Evolutionary conservation across 2,329 filamentous ascomycete species (phyloP).

Genomic region (Lecanicillium sp.): DNA sequence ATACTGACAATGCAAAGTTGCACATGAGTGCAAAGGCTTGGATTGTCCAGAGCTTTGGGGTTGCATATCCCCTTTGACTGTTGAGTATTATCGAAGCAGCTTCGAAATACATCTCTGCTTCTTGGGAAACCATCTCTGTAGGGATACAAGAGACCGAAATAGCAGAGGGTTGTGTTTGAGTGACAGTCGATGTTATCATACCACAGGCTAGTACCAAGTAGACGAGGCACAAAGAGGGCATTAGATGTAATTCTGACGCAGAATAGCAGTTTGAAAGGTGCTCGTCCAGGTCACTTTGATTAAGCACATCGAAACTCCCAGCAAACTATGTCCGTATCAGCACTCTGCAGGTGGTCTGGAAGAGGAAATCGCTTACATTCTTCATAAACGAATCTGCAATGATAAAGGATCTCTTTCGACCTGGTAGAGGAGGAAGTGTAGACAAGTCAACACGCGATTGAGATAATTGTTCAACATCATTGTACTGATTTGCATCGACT

Average conservation of each 20-base stretch:
- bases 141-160: constrained; percentile 1
- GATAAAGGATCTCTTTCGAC: constrained; percentile 1
- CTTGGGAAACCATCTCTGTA: constrained; percentile 17
- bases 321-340: constrained; percentile 34
- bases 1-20: constrained; percentile 53
- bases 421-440: too few species aligned
- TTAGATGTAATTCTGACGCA: constrained; percentile 40
- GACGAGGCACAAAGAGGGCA: constrained; percentile 48
- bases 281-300: constrained; percentile 39
- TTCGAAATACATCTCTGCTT: constrained; percentile 55
- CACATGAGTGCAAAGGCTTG: constrained; percentile 57
- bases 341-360: background rate
- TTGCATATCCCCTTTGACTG: constrained; percentile 42
- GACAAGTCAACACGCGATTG: too few species aligned
- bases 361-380: background rate
- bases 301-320: constrained; percentile 53
- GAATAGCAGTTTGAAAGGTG: constrained; percentile 45
- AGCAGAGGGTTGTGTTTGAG: constrained; percentile 15
- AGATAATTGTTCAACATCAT: too few species aligned
- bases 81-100: constrained; percentile 46
- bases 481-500: constrained; percentile 40
- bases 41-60: constrained; percentile 56
- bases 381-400: background rate
- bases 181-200: too few species aligned
- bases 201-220: constrained; percentile 57